Percentiles rank a stretch among this genome's conserved stretches.
These are phyloP conservation scores for Basipetospora chlamydospora DNA, from an alignment of 2,329 filamentous ascomycete species.

Conservation along the genomic window DNA sequence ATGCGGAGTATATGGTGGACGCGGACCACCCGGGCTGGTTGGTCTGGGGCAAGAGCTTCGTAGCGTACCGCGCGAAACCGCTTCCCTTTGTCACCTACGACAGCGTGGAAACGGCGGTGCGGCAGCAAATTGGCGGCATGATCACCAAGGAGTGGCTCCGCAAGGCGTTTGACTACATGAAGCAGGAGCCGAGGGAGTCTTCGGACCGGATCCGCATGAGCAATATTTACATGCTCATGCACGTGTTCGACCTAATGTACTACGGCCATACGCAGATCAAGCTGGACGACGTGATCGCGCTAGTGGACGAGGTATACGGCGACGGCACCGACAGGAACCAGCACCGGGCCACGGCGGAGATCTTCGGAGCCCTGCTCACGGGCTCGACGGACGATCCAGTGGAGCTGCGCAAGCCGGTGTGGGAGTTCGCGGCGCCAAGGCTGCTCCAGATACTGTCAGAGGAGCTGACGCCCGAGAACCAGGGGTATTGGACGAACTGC, in stretches of 20 bases:
- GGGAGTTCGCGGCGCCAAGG: conserved; percentile 83
- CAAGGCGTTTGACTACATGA: conserved; percentile 82
- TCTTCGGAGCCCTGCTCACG: conserved; percentile 70
- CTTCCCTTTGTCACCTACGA: conserved; percentile 59
- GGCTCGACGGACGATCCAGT: conserved; percentile 66
- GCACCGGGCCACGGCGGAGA: conserved; percentile 88
- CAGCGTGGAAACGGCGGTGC: conserved; percentile 57
- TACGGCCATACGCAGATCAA: conserved; percentile 62
- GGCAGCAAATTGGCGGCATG: conserved; percentile 65
- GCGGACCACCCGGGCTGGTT: conserved; percentile 90
- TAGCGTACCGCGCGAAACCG: conserved; percentile 61
- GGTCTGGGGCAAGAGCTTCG: conserved; percentile 82
- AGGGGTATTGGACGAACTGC: conserved; percentile 88
- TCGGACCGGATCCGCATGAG: conserved; percentile 83
- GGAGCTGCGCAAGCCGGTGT: conserved; percentile 60
- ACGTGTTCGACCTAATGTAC: conserved; percentile 81
- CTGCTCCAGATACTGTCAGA: conserved; percentile 79
- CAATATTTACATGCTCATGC: conserved; percentile 73
- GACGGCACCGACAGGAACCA: conserved; percentile 97
- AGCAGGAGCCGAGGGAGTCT: conserved; percentile 82
- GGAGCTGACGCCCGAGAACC: conserved; percentile 84
- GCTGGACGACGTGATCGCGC: conserved; percentile 75
- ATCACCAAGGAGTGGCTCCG: conserved; percentile 76
- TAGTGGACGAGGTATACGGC: conserved; percentile 64
- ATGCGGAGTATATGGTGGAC: conserved; percentile 77